phyloP scores from a whole-genome alignment of 495 filamentous ascomycete species.

The Aspergillus incahuasiensis region DNA sequence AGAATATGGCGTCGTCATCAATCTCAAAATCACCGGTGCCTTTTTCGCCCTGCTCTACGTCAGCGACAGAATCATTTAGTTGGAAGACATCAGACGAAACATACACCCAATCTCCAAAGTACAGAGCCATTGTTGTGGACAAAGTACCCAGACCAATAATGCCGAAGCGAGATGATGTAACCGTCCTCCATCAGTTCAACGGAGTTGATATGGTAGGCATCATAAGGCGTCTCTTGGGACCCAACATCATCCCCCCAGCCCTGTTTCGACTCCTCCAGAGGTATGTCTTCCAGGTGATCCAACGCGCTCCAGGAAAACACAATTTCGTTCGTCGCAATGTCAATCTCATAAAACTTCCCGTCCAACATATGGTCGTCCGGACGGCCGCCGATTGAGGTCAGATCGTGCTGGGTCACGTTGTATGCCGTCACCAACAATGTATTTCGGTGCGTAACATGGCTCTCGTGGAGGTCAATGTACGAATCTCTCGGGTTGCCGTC shows the following conservation, averaged over 20 bases:
- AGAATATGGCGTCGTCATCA: slow-evolving; percentile 35
- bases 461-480: slow-evolving; percentile 46
- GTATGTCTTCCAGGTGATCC: slow-evolving; percentile 23
- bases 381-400: slow-evolving; percentile 39
- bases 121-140: slow-evolving; percentile 34
- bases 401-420: slow-evolving; percentile 45
- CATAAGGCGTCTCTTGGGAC: slow-evolving; percentile 31
- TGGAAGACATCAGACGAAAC: background rate
- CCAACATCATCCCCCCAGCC: slow-evolving; percentile 19
- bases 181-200: slow-evolving; percentile 31
- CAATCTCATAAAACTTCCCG: slow-evolving; percentile 42
- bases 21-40: slow-evolving; percentile 39
- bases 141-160: slow-evolving; percentile 34
- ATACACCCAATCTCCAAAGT: slow-evolving; percentile 32
- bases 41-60: slow-evolving; percentile 28
- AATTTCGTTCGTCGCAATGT: slow-evolving; percentile 35
- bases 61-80: background rate
- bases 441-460: slow-evolving; percentile 40
- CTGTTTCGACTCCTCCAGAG: slow-evolving; percentile 20
- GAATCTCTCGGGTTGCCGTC: slow-evolving; percentile 25
- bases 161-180: slow-evolving; percentile 36
- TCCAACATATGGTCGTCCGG: slow-evolving; percentile 44
- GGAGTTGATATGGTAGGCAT: slow-evolving; percentile 41
- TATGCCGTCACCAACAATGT: slow-evolving; percentile 54
- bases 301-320: slow-evolving; percentile 31